Evolutionary conservation across 106 monocot species (phyloP).

Genomic region (Iris macrosiphon): DNA sequence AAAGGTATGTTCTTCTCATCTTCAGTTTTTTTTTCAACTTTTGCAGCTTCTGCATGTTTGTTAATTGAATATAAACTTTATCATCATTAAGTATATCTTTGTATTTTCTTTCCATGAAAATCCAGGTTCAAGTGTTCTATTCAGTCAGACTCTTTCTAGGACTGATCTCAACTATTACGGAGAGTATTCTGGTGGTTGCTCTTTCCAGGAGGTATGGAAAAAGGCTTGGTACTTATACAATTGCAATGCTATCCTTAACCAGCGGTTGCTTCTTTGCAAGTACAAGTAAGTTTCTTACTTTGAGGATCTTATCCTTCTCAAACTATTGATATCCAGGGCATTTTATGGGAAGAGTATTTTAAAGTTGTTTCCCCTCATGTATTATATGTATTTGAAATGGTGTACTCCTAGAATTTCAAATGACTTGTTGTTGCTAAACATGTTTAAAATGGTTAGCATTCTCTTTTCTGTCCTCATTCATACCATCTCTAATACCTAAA

Average conservation of each 20-base stretch:
- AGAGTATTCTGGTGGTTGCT: slow-evolving; percentile 70
- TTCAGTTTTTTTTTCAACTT: background rate
- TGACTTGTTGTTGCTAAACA: too few relatives aligned
- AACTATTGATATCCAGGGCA: too few relatives aligned
- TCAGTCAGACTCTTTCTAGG: slow-evolving; percentile 88
- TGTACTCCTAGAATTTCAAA: too few relatives aligned
- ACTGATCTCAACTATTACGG: slow-evolving; percentile 78
- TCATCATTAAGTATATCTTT: background rate
- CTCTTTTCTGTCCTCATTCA: background rate
- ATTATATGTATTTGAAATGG: background rate
- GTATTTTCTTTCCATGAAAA: slow-evolving; percentile 8
- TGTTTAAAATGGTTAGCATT: background rate
- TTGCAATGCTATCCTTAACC: slow-evolving; percentile 91
- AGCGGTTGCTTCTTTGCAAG: slow-evolving; percentile 99
- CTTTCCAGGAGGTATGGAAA: slow-evolving; percentile 93
- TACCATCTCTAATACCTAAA: background rate
- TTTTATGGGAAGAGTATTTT: background rate
- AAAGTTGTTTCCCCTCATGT: background rate
- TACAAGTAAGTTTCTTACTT: slow-evolving; percentile 64
- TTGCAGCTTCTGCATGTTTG: background rate
- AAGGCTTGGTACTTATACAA: slow-evolving; percentile 71
- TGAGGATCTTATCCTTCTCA: background rate
- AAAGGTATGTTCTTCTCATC: slow-evolving; percentile 39
- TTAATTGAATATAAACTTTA: background rate
- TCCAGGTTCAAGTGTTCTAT: slow-evolving; percentile 81